Conservation (phyloP, 179 eudicot species). For the Vitellaria paradoxa region DNA sequence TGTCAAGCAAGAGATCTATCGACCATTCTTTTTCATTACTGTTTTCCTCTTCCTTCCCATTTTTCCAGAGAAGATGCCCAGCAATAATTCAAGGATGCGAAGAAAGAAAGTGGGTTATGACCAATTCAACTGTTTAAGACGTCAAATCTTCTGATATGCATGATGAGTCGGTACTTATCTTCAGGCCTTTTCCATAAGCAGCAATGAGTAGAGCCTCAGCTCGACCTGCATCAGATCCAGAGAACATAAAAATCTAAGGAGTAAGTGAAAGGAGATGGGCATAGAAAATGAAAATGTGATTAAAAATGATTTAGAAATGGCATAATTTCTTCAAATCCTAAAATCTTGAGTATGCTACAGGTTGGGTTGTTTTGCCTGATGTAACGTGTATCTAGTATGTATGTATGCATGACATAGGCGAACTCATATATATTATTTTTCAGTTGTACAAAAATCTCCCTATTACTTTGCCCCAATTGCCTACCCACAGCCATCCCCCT, state of each 20-base stretch:
- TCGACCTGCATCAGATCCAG: constrained; percentile 58
- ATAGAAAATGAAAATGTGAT: background rate
- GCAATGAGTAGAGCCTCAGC: constrained; percentile 96
- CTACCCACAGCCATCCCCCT: too few species aligned
- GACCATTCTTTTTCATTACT: background rate
- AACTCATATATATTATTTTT: too few species aligned
- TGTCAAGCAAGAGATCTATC: background rate
- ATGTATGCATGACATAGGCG: too few species aligned
- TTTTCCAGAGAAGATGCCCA: background rate
- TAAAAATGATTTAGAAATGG: too few species aligned
- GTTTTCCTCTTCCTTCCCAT: background rate
- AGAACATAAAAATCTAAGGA: background rate
- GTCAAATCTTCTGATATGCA: constrained; percentile 13
- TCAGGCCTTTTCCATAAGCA: constrained; percentile 77
- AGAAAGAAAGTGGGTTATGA: background rate
- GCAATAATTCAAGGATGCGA: background rate
- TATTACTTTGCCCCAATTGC: too few species aligned
- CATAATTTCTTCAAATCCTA: too few species aligned
- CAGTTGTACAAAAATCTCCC: too few species aligned
- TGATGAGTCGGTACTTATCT: constrained; percentile 24
- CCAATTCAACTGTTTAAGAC: constrained; percentile 7
- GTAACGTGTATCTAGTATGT: too few species aligned
- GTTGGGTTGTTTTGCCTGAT: too few species aligned
- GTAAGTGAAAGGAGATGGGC: background rate
- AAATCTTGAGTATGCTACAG: too few species aligned